These are phyloP conservation scores for Pythium periplocum DNA, from an alignment of 352 stramenopile genomes.

Conservation along the genomic window DNA sequence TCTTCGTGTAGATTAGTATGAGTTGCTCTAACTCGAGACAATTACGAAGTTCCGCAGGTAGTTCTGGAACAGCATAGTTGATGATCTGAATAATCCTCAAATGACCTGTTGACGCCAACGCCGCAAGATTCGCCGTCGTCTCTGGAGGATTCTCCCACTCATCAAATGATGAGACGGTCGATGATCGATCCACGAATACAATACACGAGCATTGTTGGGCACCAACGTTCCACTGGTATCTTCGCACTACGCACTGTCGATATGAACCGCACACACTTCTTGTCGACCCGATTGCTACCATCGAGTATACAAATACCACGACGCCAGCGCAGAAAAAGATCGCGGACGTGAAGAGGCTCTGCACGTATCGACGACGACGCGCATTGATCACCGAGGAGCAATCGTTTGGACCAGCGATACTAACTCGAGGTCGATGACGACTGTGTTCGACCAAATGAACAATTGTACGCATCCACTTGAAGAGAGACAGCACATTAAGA, in stretches of 20 bases:
- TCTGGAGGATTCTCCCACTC: conserved; percentile 16
- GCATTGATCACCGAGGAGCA: background rate
- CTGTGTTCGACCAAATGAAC: background rate
- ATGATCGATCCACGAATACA: conserved; percentile 19
- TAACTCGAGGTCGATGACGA: background rate
- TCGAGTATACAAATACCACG: conserved; percentile 14
- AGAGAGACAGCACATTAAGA: conserved; percentile 32
- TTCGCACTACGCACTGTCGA: conserved; percentile 13
- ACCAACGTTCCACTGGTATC: conserved; percentile 21
- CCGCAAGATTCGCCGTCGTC: conserved; percentile 5
- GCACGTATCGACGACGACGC: background rate
- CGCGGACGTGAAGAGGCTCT: background rate
- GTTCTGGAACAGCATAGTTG: conserved; percentile 12
- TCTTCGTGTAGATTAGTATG: conserved; percentile 27
- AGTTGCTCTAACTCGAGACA: conserved; percentile 18
- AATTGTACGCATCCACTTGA: conserved; percentile 40
- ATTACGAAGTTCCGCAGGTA: conserved; percentile 10
- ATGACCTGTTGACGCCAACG: conserved; percentile 8
- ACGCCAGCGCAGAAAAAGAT: conserved; percentile 6
- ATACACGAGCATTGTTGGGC: conserved; percentile 15
- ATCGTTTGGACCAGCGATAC: background rate
- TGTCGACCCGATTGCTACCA: conserved; percentile 7
- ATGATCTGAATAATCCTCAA: conserved; percentile 22
- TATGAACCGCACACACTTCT: conserved; percentile 1
- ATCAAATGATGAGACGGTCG: conserved; percentile 1